A percentile compares a stretch with the other conserved stretches of the same genome.
These are phyloP conservation scores for Wallacemonas sp. DNA, from an alignment of 208 protist species.

Conservation along the genomic window DNA sequence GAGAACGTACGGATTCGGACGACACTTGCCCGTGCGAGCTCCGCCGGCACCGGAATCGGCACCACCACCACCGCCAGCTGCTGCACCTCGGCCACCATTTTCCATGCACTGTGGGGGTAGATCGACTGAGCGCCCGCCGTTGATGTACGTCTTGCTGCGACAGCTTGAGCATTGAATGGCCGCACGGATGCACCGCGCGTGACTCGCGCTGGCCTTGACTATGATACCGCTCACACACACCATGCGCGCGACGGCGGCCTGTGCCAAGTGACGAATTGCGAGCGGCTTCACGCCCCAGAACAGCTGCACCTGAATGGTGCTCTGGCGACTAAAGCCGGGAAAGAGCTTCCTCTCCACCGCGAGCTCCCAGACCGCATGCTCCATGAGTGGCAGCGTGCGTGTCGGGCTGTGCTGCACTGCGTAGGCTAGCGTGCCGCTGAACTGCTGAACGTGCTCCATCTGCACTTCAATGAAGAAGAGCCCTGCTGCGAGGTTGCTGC, in stretches of 20 bases:
- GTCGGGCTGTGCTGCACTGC: conserved; percentile 72
- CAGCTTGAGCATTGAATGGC: conserved; percentile 92
- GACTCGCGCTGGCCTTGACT: conserved; percentile 80
- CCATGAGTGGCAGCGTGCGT: conserved; percentile 77
- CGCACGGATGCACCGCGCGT: conserved; percentile 79
- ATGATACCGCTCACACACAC: conserved; percentile 91
- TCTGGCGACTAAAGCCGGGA: conserved; percentile 47
- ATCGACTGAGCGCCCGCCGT: conserved; percentile 67
- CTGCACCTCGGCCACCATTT: conserved; percentile 55
- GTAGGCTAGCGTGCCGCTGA: conserved; percentile 69
- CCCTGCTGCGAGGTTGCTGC: conserved; percentile 75
- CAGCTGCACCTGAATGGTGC: conserved; percentile 86
- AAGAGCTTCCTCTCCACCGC: conserved; percentile 75
- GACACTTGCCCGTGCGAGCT: conserved; percentile 60
- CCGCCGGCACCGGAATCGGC: conserved; percentile 20
- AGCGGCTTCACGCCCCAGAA: conserved; percentile 84
- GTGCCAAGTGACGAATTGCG: conserved; percentile 77
- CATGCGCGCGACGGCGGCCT: conserved; percentile 74
- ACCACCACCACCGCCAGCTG: conserved; percentile 17
- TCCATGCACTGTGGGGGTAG: conserved; percentile 88
- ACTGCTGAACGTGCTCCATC: conserved; percentile 84
- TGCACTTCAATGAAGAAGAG: conserved; percentile 88
- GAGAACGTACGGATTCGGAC: conserved; percentile 92
- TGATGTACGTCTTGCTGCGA: conserved; percentile 83
- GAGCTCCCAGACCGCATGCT: conserved; percentile 81